A percentile compares a stretch with the other conserved stretches of the same genome.
These are phyloP conservation scores for Dendrobium chrysotoxum DNA, from an alignment of 106 monocot genomes.

Conservation along the genomic window DNA sequence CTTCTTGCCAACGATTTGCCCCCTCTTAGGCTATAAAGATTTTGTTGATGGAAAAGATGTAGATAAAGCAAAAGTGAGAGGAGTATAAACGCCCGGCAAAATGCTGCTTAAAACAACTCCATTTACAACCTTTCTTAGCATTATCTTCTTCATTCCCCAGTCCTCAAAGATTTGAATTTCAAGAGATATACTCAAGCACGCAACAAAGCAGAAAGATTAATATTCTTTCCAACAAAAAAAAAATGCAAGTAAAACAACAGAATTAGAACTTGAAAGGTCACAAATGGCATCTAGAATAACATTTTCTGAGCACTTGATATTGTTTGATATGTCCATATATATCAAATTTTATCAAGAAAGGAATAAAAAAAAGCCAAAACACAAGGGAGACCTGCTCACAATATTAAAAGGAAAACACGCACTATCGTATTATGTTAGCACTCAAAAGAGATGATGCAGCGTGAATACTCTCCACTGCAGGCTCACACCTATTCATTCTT, in stretches of 20 bases:
- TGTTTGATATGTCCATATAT: not conserved
- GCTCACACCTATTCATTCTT: slow-evolving; percentile 53
- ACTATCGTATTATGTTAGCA: not conserved
- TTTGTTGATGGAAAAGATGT: no score
- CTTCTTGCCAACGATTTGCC: no score
- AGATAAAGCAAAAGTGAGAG: no score
- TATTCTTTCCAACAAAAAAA: no score
- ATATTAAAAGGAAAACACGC: not conserved
- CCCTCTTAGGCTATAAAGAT: no score
- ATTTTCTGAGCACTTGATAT: not conserved
- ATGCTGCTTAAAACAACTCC: no score
- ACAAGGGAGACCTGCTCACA: not conserved
- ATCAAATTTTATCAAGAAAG: not conserved
- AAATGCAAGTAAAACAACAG: not conserved
- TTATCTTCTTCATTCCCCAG: no score
- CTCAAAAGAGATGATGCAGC: not conserved
- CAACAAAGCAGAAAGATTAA: no score
- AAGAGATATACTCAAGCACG: no score
- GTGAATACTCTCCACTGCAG: not conserved
- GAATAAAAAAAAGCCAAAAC: not conserved
- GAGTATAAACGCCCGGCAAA: no score
- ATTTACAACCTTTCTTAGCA: no score
- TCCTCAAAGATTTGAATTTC: no score
- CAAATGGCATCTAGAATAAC: not conserved
- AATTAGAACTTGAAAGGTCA: not conserved